Conservation (phyloP, 441 rosid species). For the Gossypium gossypioides region DNA sequence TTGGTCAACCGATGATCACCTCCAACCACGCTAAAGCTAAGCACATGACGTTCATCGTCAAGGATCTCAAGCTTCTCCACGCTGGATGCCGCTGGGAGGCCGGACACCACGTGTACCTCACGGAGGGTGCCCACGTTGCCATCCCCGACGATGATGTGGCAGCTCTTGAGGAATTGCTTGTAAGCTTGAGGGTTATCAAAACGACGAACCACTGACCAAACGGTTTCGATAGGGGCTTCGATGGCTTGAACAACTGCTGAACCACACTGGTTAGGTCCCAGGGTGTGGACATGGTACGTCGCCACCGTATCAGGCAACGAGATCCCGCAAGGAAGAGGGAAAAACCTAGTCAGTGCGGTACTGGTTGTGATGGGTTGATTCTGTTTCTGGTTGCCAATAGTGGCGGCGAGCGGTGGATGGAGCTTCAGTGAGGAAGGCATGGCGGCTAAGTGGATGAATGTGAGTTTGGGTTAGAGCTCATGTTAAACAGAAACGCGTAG, state of each 20-base stretch:
- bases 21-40: conserved; percentile 67
- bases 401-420: conserved; percentile 4
- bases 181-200: conserved; percentile 68
- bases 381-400: conserved; percentile 21
- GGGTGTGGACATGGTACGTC: conserved; percentile 30
- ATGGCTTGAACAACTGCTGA: conserved; percentile 47
- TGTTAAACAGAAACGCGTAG: neutral
- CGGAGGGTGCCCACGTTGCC: conserved; percentile 31
- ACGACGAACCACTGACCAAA: conserved; percentile 68
- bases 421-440: conserved; percentile 36
- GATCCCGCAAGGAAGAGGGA: conserved; percentile 22
- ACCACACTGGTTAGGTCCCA: conserved; percentile 48
- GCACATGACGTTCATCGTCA: conserved; percentile 61
- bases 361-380: conserved; percentile 21
- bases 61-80: conserved; percentile 65
- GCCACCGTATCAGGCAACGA: conserved; percentile 42
- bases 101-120: neutral
- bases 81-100: conserved; percentile 55
- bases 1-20: conserved; percentile 70
- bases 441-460: neutral
- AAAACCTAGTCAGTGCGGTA: neutral
- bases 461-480: neutral
- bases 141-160: conserved; percentile 52
- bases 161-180: conserved; percentile 64
- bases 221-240: conserved; percentile 45